Evolutionary conservation across 805 yeast species (phyloP).

Genomic region (Schizosaccharomyces cryophilus): DNA sequence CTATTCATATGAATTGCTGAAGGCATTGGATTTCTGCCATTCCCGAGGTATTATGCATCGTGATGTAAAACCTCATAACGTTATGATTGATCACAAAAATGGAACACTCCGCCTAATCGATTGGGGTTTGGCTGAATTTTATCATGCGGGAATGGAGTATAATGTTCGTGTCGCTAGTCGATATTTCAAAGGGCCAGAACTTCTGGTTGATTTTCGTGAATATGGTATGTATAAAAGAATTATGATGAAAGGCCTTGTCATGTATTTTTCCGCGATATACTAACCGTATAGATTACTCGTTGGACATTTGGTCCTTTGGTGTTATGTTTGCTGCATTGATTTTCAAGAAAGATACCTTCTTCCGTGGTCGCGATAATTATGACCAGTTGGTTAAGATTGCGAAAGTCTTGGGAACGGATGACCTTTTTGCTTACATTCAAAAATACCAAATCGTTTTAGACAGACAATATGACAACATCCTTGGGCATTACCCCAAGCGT

Average conservation of each 20-base stretch:
- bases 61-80: conserved; percentile 87
- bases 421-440: conserved; percentile 37
- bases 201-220: conserved; percentile 60
- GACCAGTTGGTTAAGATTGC: conserved; percentile 82
- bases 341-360: conserved; percentile 76
- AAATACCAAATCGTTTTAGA: conserved; percentile 53
- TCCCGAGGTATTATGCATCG: conserved; percentile 91
- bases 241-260: background rate
- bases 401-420: conserved; percentile 67
- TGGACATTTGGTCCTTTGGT: conserved; percentile 86
- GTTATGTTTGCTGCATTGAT: conserved; percentile 79
- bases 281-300: conserved; percentile 36
- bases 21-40: conserved; percentile 69
- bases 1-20: conserved; percentile 58
- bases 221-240: conserved; percentile 18
- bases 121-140: conserved; percentile 91
- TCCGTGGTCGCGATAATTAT: conserved; percentile 72
- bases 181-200: conserved; percentile 81
- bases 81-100: conserved; percentile 69
- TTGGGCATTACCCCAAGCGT: conserved; percentile 48
- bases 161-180: conserved; percentile 86
- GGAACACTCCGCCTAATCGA: conserved; percentile 56
- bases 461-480: conserved; percentile 47
- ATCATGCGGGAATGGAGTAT: conserved; percentile 69
- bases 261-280: background rate